These are phyloP conservation scores for Sphagnum contortum DNA, from an alignment of 225 moss, liverwort and hornwort genomes.

Conservation along the genomic window DNA sequence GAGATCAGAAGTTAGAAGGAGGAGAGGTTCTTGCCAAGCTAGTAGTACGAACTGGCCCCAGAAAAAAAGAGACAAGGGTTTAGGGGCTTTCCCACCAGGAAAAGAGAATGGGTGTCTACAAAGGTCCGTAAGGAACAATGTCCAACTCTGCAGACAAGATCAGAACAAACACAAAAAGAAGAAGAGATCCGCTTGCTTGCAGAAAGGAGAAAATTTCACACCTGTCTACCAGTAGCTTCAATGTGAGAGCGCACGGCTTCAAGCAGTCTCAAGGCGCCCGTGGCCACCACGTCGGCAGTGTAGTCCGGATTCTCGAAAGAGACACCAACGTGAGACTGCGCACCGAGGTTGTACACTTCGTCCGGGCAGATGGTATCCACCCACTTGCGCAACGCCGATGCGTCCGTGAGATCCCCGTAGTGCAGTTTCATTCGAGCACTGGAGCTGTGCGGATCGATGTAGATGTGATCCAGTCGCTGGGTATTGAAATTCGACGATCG, in stretches of 20 bases:
- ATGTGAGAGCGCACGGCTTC: constrained; percentile 85
- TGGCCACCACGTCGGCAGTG: constrained; percentile 81
- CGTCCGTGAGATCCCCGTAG: constrained; percentile 84
- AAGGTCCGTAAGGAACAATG: no score
- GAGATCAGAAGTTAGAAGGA: no score
- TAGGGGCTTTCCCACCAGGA: no score
- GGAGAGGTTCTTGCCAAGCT: no score
- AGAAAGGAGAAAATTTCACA: constrained; percentile 2
- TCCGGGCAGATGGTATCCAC: constrained; percentile 81
- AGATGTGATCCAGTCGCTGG: constrained; percentile 95
- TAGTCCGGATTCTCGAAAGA: constrained; percentile 94
- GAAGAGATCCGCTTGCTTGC: no score
- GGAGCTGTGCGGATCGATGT: constrained; percentile 82
- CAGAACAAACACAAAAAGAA: no score
- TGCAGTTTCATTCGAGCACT: constrained; percentile 84
- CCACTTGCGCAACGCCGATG: constrained; percentile 81
- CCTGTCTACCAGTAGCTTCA: constrained; percentile 58
- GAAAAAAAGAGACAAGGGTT: no score
- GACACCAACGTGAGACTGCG: constrained; percentile 90
- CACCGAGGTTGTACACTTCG: constrained; percentile 90
- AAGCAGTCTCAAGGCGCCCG: constrained; percentile 70
- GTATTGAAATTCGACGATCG: constrained; percentile 57
- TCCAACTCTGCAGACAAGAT: no score
- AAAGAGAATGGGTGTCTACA: no score
- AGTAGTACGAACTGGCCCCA: no score